phyloP scores from a whole-genome alignment of 2,329 filamentous ascomycete species.

The Pestalotiopsis fici region DNA sequence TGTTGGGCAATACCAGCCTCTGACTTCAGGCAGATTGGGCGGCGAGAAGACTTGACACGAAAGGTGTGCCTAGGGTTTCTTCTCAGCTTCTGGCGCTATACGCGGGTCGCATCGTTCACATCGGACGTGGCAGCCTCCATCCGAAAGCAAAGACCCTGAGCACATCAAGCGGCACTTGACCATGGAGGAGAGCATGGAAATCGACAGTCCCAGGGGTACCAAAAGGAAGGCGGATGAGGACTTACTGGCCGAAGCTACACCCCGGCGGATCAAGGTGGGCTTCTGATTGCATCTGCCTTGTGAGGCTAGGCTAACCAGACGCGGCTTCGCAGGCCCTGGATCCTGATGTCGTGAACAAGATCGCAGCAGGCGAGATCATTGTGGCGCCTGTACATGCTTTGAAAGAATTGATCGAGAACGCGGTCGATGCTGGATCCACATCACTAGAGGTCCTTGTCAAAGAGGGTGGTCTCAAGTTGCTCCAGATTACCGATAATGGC shows the following conservation, averaged over 20 bases:
- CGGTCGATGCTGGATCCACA: constrained; percentile 95
- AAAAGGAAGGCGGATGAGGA: constrained; percentile 51
- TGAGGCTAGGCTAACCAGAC: neutral
- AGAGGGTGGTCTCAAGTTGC: constrained; percentile 89
- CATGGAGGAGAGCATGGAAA: constrained; percentile 43
- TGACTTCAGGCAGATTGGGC: neutral
- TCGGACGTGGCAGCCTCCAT: neutral
- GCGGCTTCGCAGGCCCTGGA: constrained; percentile 69
- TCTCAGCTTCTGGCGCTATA: neutral
- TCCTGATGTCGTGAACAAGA: constrained; percentile 95
- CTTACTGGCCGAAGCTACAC: constrained; percentile 26
- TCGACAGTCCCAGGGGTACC: constrained; percentile 42
- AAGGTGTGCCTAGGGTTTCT: neutral
- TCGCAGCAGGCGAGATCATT: constrained; percentile 97
- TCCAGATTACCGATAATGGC: constrained; percentile 97
- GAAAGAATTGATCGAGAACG: constrained; percentile 96
- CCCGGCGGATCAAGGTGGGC: constrained; percentile 50
- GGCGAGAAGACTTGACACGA: neutral
- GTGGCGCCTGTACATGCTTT: constrained; percentile 94
- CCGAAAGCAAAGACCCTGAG: neutral
- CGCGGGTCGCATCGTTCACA: neutral
- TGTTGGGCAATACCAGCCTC: too few relatives aligned
- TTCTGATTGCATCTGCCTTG: neutral
- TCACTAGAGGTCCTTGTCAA: constrained; percentile 89
- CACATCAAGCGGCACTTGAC: neutral